A percentile compares a stretch with the other conserved stretches of the same genome.
These are phyloP conservation scores for Cyclospora cayetanensis DNA, from an alignment of 169 alveolate species.

Conservation along the genomic window DNA sequence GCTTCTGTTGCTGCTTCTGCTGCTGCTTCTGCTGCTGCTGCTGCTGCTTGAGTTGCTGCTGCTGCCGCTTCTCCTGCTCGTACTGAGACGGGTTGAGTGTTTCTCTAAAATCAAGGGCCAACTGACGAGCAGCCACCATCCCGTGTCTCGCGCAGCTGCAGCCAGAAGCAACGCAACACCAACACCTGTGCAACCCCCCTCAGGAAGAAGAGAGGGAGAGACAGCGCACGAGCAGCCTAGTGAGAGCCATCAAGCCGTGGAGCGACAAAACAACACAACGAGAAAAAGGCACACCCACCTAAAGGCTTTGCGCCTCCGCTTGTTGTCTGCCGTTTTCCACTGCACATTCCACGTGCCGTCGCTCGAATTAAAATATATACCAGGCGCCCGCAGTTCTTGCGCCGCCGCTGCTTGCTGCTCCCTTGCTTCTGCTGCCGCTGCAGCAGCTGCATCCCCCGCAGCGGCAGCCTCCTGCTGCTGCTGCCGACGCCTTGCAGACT, in stretches of 20 bases:
- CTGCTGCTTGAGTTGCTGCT: too few species aligned
- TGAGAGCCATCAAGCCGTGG: neutral
- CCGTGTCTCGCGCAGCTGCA: conserved; percentile 41
- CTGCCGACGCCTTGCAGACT: too few species aligned
- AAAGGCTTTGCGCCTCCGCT: neutral
- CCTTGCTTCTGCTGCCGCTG: conserved; percentile 15
- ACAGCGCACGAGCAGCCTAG: neutral
- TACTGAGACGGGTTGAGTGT: neutral
- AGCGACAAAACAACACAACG: neutral
- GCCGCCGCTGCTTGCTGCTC: conserved; percentile 46
- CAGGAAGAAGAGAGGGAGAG: neutral
- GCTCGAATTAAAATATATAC: neutral
- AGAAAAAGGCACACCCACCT: neutral
- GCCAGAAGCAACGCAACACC: neutral
- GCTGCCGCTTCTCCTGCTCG: conserved; percentile 23
- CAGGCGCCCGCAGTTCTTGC: conserved; percentile 1
- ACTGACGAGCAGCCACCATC: neutral
- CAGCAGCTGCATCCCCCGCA: neutral
- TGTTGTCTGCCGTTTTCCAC: conserved; percentile 1
- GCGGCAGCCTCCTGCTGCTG: conserved; percentile 4
- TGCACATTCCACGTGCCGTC: conserved; percentile 27
- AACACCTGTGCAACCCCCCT: too few species aligned
- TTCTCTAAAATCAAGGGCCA: conserved; percentile 10
- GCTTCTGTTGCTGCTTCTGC: conserved; percentile 14
- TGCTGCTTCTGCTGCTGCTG: conserved; percentile 33